Conservation (phyloP, 768 basidiomycete genomes). For the Amanita thiersii region DNA sequence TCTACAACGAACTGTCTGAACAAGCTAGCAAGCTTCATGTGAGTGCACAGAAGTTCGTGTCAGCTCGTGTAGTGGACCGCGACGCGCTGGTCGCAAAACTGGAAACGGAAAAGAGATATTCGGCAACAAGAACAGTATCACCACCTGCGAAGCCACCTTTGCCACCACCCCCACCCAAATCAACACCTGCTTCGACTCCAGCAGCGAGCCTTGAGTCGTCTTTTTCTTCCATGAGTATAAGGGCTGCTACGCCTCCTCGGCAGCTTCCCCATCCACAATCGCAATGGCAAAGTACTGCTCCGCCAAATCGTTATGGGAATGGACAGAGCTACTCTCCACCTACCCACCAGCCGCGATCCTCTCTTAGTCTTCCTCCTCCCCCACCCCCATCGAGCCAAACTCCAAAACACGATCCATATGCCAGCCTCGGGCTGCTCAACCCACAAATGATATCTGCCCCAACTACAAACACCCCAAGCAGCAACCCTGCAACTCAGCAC, state of each 20-base stretch:
- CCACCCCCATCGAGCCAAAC: constrained; percentile 16
- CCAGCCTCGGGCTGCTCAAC: not conserved
- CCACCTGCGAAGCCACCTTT: constrained; percentile 37
- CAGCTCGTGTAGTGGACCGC: constrained; percentile 59
- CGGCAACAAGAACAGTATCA: constrained; percentile 40
- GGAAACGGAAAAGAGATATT: constrained; percentile 62
- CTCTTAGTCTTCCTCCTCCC: constrained; percentile 13
- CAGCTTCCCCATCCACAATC: constrained; percentile 14
- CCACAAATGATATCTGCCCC: constrained; percentile 9
- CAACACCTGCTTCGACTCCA: constrained; percentile 14
- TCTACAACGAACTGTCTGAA: constrained; percentile 75
- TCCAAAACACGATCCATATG: constrained; percentile 10
- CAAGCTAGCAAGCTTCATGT: constrained; percentile 49
- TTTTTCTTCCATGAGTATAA: constrained; percentile 50
- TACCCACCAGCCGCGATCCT: constrained; percentile 13
- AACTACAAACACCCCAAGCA: constrained; percentile 15
- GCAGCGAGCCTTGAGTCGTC: constrained; percentile 38
- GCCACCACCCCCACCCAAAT: constrained; percentile 27
- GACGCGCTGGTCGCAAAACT: constrained; percentile 58
- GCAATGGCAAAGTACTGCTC: constrained; percentile 14
- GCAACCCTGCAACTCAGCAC: not conserved
- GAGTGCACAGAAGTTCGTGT: constrained; percentile 55
- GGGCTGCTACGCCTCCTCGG: constrained; percentile 18
- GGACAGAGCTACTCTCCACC: constrained; percentile 8
- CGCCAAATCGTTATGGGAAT: constrained; percentile 12